Base-by-base conservation (phyloP, 148 eudicot species). In the Silene conica region DNA sequence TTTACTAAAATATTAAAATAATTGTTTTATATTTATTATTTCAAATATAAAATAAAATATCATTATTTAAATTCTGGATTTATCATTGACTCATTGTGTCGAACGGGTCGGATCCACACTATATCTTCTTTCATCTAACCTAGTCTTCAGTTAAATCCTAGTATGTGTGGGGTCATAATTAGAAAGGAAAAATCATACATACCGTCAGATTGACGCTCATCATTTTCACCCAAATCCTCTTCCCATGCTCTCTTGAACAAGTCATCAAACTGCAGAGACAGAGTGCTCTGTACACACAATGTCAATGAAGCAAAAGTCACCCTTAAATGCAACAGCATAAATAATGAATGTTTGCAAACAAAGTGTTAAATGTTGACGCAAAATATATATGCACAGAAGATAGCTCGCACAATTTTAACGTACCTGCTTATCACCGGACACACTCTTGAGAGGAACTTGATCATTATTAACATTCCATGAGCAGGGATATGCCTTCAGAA, bases 171-270 rank as follows among this genome's bases (percentile, higher is more conserved):
- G 55, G 60, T 18, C 43, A 50, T 46, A 73, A 19, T n/a, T 28
- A 21, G 21, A n/a, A 25, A 63, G 71, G 34, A 75, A 80, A 52
- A 14, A 46, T 61, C 18, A 58, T n/a, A 79, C 84, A 73, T 77
- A 89, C 97, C 94, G 79, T 84, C 83, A 73, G 74, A 76, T 69
- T 67, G 80, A 61, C 76, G 75, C 69, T 67, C 83, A 57, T 80
- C 86, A 26, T 82, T 81, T 57, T 61, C 70, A 74, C 74, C 62
- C 7, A 83, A 82, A 79, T 89, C 99, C 64, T 89, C 90, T 78
- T 95, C 92, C 99, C 97, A 95, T 52, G 96, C 99, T 81, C 82
- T 95, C 87, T 89, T 86, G 84, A 92, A 92, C 73, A 95, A 77
- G 78, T 92, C 99, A 71, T 90, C 97, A 80, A 95, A 92, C 80